These are phyloP conservation scores for Eucalyptus pumila DNA, from an alignment of 345 rosid species.

Conservation along the genomic window DNA sequence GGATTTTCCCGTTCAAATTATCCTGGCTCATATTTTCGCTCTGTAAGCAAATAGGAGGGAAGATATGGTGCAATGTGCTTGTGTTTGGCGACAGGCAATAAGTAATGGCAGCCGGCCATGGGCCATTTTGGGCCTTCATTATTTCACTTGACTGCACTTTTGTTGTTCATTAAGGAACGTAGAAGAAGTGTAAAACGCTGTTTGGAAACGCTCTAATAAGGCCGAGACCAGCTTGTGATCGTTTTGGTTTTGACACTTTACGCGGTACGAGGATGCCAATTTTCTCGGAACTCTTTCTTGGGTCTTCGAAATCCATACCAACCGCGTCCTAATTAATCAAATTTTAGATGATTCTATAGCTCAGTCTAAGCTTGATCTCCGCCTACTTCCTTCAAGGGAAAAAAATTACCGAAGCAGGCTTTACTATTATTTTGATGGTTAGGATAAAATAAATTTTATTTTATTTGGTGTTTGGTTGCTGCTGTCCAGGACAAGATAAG, in stretches of 20 bases:
- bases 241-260: neutral
- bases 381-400: neutral
- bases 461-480: too few relatives aligned
- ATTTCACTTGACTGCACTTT: neutral
- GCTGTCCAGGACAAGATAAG: too few relatives aligned
- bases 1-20: too few relatives aligned
- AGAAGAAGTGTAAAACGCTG: neutral
- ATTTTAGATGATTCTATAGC: neutral
- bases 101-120: neutral
- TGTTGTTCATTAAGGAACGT: neutral
- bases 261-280: neutral
- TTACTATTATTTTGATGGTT: too few relatives aligned
- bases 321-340: neutral
- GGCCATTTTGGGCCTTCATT: neutral
- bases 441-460: fast-evolving
- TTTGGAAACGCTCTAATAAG: neutral
- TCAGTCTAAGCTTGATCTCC: neutral
- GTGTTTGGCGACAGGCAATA: neutral
- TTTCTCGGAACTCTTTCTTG: neutral
- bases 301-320: neutral
- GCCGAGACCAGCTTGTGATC: neutral
- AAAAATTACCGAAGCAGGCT: neutral
- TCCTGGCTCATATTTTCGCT: neutral
- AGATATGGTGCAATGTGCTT: neutral
- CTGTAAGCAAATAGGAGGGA: neutral